Base-by-base conservation (phyloP, 768 basidiomycete genomes). In the Leucocoprinus sp. region DNA sequence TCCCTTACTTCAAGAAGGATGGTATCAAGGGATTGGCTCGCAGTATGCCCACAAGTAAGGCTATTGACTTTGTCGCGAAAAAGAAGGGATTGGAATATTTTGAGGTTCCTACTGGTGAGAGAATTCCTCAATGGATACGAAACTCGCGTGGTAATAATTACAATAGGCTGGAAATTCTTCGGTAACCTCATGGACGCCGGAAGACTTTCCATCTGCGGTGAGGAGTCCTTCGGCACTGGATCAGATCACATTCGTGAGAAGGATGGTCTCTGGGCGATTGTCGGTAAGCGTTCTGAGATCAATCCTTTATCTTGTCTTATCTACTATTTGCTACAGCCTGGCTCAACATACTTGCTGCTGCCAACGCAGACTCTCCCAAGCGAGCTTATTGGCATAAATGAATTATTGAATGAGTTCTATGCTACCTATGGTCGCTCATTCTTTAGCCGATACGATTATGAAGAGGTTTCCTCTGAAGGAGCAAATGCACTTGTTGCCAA, bases 171-270 rank as follows among this genome's bases (percentile, higher is more conserved):
- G 93, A 99, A 99, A 67, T 99, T 99, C 78, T 99, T 99, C 60
- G 96, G 96, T 37, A 99, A 98, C 67, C 72, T 99, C 55, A 99
- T 99, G 96, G 96, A 99, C 62, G 96, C 96, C 15, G 95, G 93
- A 0, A 77, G 91, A 35, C 77, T 99, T 40, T 97, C 95, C 40
- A 98, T 99, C 60, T 99, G 96, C 58, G 96, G 96, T 47, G 96
- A 99, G 63, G 96, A 99, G 68, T 93, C 91, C 3, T 99, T 99
- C 63, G 96, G 96, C 47, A 99, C 96, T 6, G 96, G 96, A n/a
- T 98, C 95, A 11, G 96, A 99, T 66, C 96, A 99, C 65, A 95
- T 99, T 56, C 88, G 96, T 50, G 96, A 99, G 72, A 99, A 99
- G 75, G 96, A 99, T 56, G 96, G 96, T 53, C 70, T 99, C 37